phyloP scores from a whole-genome alignment of 306 rosid species.

The Pyrus pyrifolia region DNA sequence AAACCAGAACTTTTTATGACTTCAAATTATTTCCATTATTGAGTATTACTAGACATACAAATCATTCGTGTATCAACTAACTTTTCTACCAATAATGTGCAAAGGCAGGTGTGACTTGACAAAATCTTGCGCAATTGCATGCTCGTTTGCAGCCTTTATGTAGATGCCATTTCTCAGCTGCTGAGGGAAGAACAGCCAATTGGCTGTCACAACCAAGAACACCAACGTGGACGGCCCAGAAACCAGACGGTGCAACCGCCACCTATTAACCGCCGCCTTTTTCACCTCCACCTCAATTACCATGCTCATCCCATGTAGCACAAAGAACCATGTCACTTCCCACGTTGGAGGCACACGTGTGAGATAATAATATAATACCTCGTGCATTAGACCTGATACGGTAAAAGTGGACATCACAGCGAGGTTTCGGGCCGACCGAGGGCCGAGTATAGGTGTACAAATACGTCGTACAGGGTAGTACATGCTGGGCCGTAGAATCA shows the following conservation, averaged over 20 bases:
- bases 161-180: too few relatives aligned
- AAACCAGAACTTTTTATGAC: too few relatives aligned
- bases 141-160: too few relatives aligned
- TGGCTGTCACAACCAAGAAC: constrained; percentile 36
- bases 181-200: too few relatives aligned
- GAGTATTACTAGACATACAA: not conserved
- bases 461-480: constrained; percentile 25
- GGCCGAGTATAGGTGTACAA: not conserved
- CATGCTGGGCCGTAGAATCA: constrained; percentile 40
- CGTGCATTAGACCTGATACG: constrained; percentile 64
- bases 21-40: too few relatives aligned
- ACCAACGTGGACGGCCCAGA: constrained; percentile 30
- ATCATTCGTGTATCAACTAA: not conserved
- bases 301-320: constrained; percentile 46
- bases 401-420: constrained; percentile 34
- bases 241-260: constrained; percentile 32
- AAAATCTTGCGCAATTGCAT: not conserved
- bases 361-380: constrained; percentile 46
- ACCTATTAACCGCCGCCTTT: constrained; percentile 18
- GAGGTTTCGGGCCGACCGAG: not conserved
- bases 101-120: not conserved
- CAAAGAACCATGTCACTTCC: constrained; percentile 72
- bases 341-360: constrained; percentile 65
- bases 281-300: constrained; percentile 48
- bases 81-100: not conserved